These are phyloP conservation scores for Sporobolomyces pararoseus DNA, from an alignment of 768 basidiomycete genomes.

Conservation along the genomic window DNA sequence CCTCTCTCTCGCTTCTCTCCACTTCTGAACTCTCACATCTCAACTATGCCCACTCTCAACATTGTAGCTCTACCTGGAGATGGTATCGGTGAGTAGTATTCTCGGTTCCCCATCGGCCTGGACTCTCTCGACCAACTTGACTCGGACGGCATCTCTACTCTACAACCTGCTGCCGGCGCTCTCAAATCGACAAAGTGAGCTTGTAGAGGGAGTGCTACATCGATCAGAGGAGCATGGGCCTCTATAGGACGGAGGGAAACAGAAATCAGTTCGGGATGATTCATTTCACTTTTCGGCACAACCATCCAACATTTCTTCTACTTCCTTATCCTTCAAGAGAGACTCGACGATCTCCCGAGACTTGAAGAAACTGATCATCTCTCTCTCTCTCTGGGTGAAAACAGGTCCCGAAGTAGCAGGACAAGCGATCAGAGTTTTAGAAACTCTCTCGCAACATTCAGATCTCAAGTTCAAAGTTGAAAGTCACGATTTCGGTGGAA, in stretches of 20 bases:
- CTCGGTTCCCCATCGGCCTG: background rate
- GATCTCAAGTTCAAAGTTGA: conserved; percentile 70
- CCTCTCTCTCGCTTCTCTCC: background rate
- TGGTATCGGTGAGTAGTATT: conserved; percentile 90
- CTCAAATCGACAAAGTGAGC: background rate
- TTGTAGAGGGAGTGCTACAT: too few species aligned
- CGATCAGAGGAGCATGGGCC: too few species aligned
- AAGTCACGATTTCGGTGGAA: conserved; percentile 79
- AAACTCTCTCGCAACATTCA: conserved; percentile 61
- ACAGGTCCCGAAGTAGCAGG: conserved; percentile 83
- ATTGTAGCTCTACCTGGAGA: conserved; percentile 91
- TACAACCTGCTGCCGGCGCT: background rate
- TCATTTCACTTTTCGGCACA: too few species aligned
- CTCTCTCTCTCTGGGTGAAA: background rate
- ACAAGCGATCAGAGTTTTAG: conserved; percentile 78
- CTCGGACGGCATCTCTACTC: background rate
- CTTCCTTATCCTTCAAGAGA: too few species aligned
- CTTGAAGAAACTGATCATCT: background rate
- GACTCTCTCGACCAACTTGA: conserved; percentile 19
- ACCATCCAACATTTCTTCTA: too few species aligned
- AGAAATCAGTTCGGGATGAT: too few species aligned
- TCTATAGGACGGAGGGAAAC: too few species aligned
- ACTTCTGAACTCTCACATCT: background rate
- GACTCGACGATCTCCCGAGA: too few species aligned
- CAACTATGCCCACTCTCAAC: conserved; percentile 53